Percentiles rank a stretch among this genome's conserved stretches.
Conservation (phyloP, 176 grass and related monocot genomes). For the Avena eriantha region DNA sequence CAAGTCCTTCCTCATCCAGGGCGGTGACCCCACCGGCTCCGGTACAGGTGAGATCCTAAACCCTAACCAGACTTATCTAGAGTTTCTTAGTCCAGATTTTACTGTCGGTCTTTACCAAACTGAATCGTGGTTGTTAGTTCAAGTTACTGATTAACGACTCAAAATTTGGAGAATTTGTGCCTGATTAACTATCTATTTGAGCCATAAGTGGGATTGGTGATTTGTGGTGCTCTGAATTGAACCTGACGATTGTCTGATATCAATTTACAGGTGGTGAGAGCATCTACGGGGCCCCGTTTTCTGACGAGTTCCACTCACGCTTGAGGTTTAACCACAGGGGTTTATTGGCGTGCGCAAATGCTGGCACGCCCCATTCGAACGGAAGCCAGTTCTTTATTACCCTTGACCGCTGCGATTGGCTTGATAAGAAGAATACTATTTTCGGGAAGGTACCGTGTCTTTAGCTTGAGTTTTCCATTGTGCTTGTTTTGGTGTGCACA, state of each 20-base stretch:
- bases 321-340: slow-evolving; percentile 96
- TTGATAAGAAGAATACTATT: slow-evolving; percentile 91
- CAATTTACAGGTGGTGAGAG: slow-evolving; percentile 81
- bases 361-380: slow-evolving; percentile 83
- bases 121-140: not conserved
- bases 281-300: slow-evolving; percentile 83
- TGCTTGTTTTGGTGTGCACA: not conserved
- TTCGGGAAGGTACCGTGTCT: slow-evolving; percentile 75
- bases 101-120: not conserved
- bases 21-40: slow-evolving; percentile 81
- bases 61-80: slow-evolving; percentile 24
- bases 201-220: not conserved
- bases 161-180: not conserved
- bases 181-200: slow-evolving; percentile 15
- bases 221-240: slow-evolving; percentile 19
- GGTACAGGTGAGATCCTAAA: slow-evolving; percentile 56
- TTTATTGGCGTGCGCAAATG: slow-evolving; percentile 92
- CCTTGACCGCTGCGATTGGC: slow-evolving; percentile 89
- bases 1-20: slow-evolving; percentile 93
- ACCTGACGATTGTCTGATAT: slow-evolving; percentile 16
- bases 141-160: not conserved
- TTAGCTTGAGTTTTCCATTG: not conserved
- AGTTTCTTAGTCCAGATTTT: slow-evolving; percentile 35
- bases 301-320: slow-evolving; percentile 89
- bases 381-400: slow-evolving; percentile 96